Evolutionary conservation across 1,284 basidiomycete genomes (phyloP), one percentile per base, ranked within the genome.

Genomic region (Flammula alnicola): DNA sequence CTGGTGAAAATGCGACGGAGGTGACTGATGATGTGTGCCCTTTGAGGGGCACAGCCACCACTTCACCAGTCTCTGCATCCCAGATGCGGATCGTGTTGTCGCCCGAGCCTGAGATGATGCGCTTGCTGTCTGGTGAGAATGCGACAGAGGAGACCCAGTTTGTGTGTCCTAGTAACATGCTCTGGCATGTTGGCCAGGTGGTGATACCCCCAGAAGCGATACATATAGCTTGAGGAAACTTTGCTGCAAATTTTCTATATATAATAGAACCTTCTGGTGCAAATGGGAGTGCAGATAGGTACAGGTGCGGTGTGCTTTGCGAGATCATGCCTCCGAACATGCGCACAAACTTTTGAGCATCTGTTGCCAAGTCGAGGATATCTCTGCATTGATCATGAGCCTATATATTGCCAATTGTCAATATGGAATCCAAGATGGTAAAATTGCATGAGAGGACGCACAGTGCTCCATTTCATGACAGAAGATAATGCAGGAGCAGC

Each of bases 251-350:
- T 14, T 19, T 33, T 25, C 27, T 22, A 7, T 12, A 12, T 12
- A 49, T 12, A 6, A 27, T 43, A 8, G 40, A 49, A n/a, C 36
- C 5, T 31, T 19, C 14, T 17, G 47, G 41, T 14, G 41, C 20
- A 29, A 58, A 55, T 44, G 52, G 51, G 19, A 61, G 38, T 8
- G 48, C 57, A 29, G 59, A 59, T 7, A 61, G n/a, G 40, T 61
- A 61, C 5, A 59, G 44, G 14, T 50, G 44, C 6, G 52, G 40
- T 9, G 45, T 43, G 40, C 51, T 55, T 27, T 49, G 31, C 3
- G 43, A 26, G 12, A 58, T 55, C 8, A 37, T 5, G 11, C 8
- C 27, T 32, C 41, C 42, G 49, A 47, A 51, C 20, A 39, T 44
- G 25, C 25, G 26, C 16, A 55, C 36, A n/a, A 42, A 42, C 20